A percentile compares a stretch with the other conserved stretches of the same genome.
These are phyloP conservation scores for Triangularia setosa DNA, from an alignment of 2,329 filamentous ascomycete genomes.

Conservation along the genomic window DNA sequence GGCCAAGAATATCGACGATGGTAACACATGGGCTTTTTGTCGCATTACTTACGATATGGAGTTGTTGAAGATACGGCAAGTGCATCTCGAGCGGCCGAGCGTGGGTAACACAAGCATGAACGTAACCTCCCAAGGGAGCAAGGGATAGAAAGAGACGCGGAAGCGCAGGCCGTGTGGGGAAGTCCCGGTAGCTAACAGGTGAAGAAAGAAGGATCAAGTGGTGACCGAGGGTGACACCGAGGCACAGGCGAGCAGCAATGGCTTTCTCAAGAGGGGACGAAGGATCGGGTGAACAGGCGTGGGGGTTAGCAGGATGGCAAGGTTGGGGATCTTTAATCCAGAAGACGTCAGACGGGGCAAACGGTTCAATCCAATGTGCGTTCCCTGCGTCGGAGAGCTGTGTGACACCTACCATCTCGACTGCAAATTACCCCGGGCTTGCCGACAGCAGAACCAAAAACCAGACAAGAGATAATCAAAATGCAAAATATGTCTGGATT, in stretches of 20 bases:
- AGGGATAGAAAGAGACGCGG: background rate
- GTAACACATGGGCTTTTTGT: background rate
- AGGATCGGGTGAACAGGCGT: background rate
- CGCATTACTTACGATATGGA: background rate
- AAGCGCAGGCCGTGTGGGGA: background rate
- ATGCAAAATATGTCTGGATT: background rate
- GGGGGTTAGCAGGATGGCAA: background rate
- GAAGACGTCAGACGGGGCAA: background rate
- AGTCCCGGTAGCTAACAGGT: background rate
- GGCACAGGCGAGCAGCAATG: background rate
- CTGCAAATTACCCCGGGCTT: background rate
- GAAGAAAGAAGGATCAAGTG: background rate
- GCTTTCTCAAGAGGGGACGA: background rate
- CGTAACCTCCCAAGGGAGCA: background rate
- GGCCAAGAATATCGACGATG: background rate
- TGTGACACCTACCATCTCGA: background rate
- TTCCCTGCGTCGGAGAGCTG: background rate
- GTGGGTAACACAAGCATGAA: conserved; percentile 1
- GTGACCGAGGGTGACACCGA: background rate
- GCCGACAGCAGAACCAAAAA: background rate
- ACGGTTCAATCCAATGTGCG: too few species aligned
- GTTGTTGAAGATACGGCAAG: conserved; percentile 4
- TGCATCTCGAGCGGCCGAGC: background rate
- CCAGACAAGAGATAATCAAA: background rate
- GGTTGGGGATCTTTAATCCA: background rate